phyloP scores from a whole-genome alignment of 2,329 filamentous ascomycete species.

The Colletotrichum sidae region DNA sequence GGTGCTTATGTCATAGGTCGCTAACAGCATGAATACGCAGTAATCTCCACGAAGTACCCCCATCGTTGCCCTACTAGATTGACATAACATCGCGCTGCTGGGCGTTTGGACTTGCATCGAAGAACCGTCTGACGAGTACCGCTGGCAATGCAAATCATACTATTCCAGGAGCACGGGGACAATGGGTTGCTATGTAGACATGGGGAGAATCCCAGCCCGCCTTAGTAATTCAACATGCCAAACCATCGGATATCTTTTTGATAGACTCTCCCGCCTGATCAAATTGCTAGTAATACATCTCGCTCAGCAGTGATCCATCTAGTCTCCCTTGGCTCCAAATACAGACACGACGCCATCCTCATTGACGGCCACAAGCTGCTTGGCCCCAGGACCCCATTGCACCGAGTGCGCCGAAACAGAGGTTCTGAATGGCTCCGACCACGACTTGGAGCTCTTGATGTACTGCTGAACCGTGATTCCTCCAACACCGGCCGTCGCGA shows the following conservation, averaged over 20 bases:
- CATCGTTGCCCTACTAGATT: too few relatives aligned
- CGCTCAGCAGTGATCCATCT: not conserved
- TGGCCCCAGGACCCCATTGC: constrained; percentile 81
- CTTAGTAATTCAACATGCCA: constrained; percentile 3
- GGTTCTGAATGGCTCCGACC: constrained; percentile 86
- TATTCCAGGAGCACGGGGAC: too few relatives aligned
- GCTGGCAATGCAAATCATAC: too few relatives aligned
- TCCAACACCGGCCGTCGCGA: constrained; percentile 83
- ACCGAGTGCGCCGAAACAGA: constrained; percentile 79
- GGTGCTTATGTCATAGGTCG: constrained; percentile 31
- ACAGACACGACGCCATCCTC: constrained; percentile 80
- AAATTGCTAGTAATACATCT: constrained; percentile 26
- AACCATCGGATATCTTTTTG: constrained; percentile 35
- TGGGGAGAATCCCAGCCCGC: too few relatives aligned
- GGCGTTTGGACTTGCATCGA: too few relatives aligned
- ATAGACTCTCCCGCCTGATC: constrained; percentile 25
- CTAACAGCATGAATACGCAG: not conserved
- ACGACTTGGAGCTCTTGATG: constrained; percentile 85
- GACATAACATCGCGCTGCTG: too few relatives aligned
- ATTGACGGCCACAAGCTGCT: constrained; percentile 80
- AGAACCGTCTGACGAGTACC: too few relatives aligned
- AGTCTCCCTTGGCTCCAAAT: constrained; percentile 66
- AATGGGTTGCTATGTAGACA: too few relatives aligned
- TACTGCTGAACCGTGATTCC: constrained; percentile 92
- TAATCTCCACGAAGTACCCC: too few relatives aligned